A percentile compares a stretch with the other conserved stretches of the same genome.
phyloP scores from a whole-genome alignment of 177 flowering plant species.

The Telopea speciosissima region DNA sequence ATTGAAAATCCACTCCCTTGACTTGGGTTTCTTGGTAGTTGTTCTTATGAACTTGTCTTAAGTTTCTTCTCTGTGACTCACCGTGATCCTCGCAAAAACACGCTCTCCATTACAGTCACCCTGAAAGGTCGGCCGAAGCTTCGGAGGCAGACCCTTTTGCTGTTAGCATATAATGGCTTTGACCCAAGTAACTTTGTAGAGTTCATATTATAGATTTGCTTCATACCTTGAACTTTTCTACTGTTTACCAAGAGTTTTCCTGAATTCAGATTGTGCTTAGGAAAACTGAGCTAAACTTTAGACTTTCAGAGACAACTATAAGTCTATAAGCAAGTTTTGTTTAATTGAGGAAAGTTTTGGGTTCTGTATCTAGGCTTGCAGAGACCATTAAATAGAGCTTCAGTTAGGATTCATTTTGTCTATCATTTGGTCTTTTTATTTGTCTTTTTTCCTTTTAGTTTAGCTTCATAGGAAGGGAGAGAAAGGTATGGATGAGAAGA shows the following conservation, averaged over 20 bases:
- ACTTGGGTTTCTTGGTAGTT: constrained; percentile 40
- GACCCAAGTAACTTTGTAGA: constrained; percentile 24
- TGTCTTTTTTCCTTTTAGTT: background rate
- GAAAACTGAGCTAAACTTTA: background rate
- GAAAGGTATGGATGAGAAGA: constrained; percentile 38
- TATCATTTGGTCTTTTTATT: background rate
- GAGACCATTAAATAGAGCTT: too few species aligned
- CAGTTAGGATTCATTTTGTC: background rate
- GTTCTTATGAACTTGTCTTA: constrained; percentile 11
- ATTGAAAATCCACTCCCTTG: constrained; percentile 28
- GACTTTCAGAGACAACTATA: background rate
- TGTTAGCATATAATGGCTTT: constrained; percentile 62
- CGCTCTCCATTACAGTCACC: constrained; percentile 47
- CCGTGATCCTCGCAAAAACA: constrained; percentile 24
- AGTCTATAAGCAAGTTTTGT: too few species aligned
- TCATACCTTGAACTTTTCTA: background rate
- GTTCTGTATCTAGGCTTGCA: background rate
- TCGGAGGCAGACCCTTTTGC: constrained; percentile 58
- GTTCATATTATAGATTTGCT: background rate
- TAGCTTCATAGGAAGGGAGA: background rate
- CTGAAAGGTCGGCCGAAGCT: constrained; percentile 73
- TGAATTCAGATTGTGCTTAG: background rate
- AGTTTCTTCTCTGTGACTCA: constrained; percentile 19
- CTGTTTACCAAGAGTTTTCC: background rate
- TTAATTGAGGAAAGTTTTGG: too few species aligned